Base-by-base conservation (phyloP, 768 basidiomycete species). In the Daedaleopsis sinensis region DNA sequence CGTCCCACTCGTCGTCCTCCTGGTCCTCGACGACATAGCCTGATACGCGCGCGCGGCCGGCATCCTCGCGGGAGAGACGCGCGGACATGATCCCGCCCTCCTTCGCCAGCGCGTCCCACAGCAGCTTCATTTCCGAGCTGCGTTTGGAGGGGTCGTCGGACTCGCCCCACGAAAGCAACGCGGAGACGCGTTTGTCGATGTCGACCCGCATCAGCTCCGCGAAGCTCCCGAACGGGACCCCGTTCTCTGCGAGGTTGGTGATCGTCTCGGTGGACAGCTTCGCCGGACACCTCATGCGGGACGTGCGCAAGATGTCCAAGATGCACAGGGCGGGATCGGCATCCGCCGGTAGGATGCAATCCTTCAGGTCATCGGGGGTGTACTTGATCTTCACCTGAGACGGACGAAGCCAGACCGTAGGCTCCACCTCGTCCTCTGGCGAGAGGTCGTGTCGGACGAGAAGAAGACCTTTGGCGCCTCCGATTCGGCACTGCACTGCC, bases 161-260 rank as follows among this genome's bases (percentile, higher is more conserved):
- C 5, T 32, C 65, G 38, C 42, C 47, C 51, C 53, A 55, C 16
- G 37, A 15, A 10, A 64, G 53, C 7, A 72, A 71, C 23, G 51
- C 70, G 68, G 54, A 67, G 16, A 62, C 69, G 52, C 64, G 63
- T 37, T 70, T 70, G 37, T 65, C 53, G 46, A 80, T 47, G 3
- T 59, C 32, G 6, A 53, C 15, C 12, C 46, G 24, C 50, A 59
- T 59, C 16, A 59, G 54, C 27, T 49, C 35, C 19, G 10, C 19
- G 88, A 84, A 5, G 78, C 69, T 0, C 47, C 4, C 27, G 71
- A 59, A 7, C 3, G 80, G 78, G 3, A 90, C 87, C 0, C 84
- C 84, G 65, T 89, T 89, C 58, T 89, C 87, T 0, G 82, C 77
- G 7, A 89, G 74, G 67, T 88, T 89, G 52, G 87, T 81, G 39